A percentile compares a stretch with the other conserved stretches of the same genome.
Conservation (phyloP, 2,329 filamentous ascomycete species). For the Cladosporium sp. region DNA sequence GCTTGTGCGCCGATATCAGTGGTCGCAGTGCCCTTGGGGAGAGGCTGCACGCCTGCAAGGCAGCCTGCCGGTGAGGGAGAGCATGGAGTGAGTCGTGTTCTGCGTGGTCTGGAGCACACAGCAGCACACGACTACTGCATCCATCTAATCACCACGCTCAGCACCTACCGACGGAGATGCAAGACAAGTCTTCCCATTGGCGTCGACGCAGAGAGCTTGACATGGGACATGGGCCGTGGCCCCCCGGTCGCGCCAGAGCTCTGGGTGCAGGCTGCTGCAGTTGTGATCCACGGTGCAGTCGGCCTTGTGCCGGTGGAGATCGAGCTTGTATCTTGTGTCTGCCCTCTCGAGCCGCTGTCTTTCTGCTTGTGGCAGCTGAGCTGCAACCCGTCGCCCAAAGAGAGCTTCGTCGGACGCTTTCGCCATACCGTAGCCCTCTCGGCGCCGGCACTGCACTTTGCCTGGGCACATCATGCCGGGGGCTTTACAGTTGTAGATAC, state of each 20-base stretch:
- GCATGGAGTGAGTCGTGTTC: not conserved
- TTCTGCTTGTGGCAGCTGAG: slow-evolving; percentile 4
- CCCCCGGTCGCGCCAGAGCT: slow-evolving; percentile 7
- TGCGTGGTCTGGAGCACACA: too few species aligned
- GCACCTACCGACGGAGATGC: not conserved
- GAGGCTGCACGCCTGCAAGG: not conserved
- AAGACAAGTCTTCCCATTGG: slow-evolving; percentile 6
- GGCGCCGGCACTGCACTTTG: not conserved
- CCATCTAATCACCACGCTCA: not conserved
- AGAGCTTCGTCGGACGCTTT: not conserved
- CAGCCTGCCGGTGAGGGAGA: not conserved
- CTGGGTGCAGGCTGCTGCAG: slow-evolving; percentile 10
- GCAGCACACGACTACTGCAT: not conserved
- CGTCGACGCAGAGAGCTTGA: slow-evolving; percentile 1
- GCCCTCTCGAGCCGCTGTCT: slow-evolving; percentile 2
- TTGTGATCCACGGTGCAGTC: slow-evolving; percentile 17
- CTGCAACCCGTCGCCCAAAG: not conserved
- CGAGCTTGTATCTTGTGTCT: slow-evolving; percentile 5
- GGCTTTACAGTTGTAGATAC: not conserved
- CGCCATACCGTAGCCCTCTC: not conserved
- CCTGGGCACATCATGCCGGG: not conserved
- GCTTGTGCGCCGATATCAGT: slow-evolving; percentile 9
- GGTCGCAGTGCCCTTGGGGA: not conserved
- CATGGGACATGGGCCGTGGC: slow-evolving; percentile 12
- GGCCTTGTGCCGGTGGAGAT: slow-evolving; percentile 15